Conservation (phyloP, 768 basidiomycete genomes). For the Tephrocybe rancida region DNA sequence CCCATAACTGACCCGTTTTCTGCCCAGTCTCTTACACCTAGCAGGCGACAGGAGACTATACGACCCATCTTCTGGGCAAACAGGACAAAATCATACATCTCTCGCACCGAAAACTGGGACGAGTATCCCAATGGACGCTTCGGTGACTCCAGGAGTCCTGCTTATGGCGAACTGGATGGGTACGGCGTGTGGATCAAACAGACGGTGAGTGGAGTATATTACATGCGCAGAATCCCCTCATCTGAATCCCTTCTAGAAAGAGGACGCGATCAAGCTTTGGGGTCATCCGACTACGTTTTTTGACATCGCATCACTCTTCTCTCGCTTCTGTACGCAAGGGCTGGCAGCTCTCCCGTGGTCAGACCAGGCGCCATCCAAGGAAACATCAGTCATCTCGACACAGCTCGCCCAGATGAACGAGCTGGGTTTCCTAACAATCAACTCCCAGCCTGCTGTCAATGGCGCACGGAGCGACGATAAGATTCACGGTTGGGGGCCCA, state of each 20-base stretch:
- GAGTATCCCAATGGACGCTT: conserved; percentile 99
- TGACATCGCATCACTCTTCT: conserved; percentile 77
- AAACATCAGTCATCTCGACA: conserved; percentile 79
- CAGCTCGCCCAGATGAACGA: conserved; percentile 86
- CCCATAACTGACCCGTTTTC: conserved; percentile 16
- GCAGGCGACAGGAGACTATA: conserved; percentile 87
- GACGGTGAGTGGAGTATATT: conserved; percentile 50
- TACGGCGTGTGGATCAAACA: conserved; percentile 94
- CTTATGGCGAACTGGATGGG: conserved; percentile 97
- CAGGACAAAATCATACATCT: conserved; percentile 91
- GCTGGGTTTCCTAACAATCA: conserved; percentile 94
- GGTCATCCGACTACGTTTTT: conserved; percentile 67
- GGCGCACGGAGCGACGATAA: conserved; percentile 85
- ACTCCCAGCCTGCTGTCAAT: conserved; percentile 95
- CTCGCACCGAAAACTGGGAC: conserved; percentile 98
- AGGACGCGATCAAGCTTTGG: conserved; percentile 89
- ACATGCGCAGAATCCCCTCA: conserved; percentile 9
- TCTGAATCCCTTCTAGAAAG: conserved; percentile 53
- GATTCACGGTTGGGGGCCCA: conserved; percentile 91
- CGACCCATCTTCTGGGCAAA: conserved; percentile 99
- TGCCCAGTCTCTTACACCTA: conserved; percentile 85
- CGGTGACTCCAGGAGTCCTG: conserved; percentile 95
- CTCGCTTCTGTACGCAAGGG: conserved; percentile 76
- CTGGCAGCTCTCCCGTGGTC: conserved; percentile 92
- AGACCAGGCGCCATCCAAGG: conserved; percentile 81